Evolutionary conservation across 75 land plant species (phyloP), one percentile per base, ranked within the genome.

Genomic region (Cryptomeria japonica): DNA sequence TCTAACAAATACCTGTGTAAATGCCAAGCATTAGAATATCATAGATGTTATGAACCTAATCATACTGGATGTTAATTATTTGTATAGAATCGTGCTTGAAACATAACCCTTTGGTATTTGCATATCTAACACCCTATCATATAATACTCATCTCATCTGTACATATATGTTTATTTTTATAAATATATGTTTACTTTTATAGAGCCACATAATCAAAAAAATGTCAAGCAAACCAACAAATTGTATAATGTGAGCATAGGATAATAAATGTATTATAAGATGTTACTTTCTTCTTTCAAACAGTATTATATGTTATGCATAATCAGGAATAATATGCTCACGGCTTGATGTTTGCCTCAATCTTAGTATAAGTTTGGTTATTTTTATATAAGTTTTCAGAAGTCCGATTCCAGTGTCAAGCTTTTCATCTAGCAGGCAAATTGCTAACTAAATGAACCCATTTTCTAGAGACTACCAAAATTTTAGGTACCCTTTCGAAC

Each of bases 1-100:
- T 96, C 93, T 28, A 97, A 89, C 87, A 96, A 85, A 84, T 90
- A 96, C 75, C 99, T 97, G 91, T 32, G 87, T 85, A 44, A 84
- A 44, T 84, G 58, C 56, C 31, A 84, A 39, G 58, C 37, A 47
- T 44, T 42, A 84, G 64, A 53, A 87, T 2, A 84, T 56, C 14
- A 47, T 39, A 47, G 22, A 18, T 56, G 22, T 56, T 56, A 56
- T 19, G 61, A 49, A 56, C 25, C 61, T 56, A 56, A 56, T 56
- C 13, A 56, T 56, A 56, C 22, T 16, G 61, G 22, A 4, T 56
- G 61, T 56, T 56, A 56, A 16, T 56, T 56, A 49, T 16, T 56
- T 56, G 61, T 19, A 56, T 56, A 15, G 22, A 56, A 19, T 56
- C 18, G 15, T 4, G 0, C 22, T 16, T 56, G 61, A 56, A 16